Percentiles rank a stretch among this genome's conserved stretches.
Evolutionary conservation across 2,329 filamentous ascomycete genomes (phyloP).

Genomic region (Cladophialophora psammophila): DNA sequence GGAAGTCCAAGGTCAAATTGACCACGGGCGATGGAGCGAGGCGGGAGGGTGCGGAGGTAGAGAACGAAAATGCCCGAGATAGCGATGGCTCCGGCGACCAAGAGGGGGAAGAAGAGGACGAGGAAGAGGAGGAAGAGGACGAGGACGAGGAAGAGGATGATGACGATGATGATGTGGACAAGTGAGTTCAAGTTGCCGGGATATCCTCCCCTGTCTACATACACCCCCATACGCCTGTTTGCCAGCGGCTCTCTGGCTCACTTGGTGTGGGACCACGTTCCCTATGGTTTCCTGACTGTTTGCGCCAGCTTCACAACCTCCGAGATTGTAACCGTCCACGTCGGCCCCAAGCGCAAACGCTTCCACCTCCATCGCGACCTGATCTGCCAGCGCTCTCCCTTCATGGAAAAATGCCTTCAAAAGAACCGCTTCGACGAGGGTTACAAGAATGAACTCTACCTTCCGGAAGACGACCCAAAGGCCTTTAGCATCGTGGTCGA

Average conservation of each 20-base stretch:
- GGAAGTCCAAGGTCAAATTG: constrained; percentile 8
- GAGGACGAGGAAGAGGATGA: constrained; percentile 29
- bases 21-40: not conserved
- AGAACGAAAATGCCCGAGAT: constrained; percentile 8
- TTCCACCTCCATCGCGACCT: constrained; percentile 38
- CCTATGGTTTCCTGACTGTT: not conserved
- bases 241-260: not conserved
- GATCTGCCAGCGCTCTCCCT: constrained; percentile 57
- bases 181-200: constrained; percentile 24
- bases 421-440: constrained; percentile 57
- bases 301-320: constrained; percentile 34
- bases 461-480: constrained; percentile 61
- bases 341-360: constrained; percentile 51
- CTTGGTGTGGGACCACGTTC: not conserved
- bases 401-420: constrained; percentile 59
- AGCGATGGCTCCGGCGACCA: not conserved
- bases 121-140: constrained; percentile 21
- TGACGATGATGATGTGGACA: constrained; percentile 36
- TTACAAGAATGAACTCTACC: constrained; percentile 55
- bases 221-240: no score
- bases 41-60: not conserved
- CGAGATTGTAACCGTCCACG: constrained; percentile 55
- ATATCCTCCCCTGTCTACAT: not conserved
- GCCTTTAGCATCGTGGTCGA: constrained; percentile 61
- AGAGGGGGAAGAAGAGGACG: constrained; percentile 1